Evolutionary conservation across 208 protist species (phyloP), one percentile per base, ranked within the genome.

Genomic region (Trypanosoma conorhini): DNA sequence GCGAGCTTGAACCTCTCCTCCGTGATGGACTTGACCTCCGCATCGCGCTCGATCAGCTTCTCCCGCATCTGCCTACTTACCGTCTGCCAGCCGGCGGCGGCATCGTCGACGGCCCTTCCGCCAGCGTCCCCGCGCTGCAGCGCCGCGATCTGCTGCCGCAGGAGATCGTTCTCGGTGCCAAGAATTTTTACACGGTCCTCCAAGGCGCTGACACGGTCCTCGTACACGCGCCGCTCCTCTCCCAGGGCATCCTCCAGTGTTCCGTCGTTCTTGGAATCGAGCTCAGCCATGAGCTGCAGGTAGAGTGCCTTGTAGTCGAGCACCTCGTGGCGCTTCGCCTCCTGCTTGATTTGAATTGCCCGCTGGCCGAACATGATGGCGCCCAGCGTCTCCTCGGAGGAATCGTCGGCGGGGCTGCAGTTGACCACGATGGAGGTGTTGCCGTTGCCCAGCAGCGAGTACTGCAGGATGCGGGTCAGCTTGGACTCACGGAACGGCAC

Each of bases 381-480:
- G 40, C 86, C 88, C 46, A 92, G 62, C 21, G 88, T 96, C 75
- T 98, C 95, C 56, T 97, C 89, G 0, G 82, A 90, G 67, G 94
- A 95, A 38, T 89, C 77, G 42, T 92, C 79, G 0, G 91, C 82
- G 8, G 93, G 95, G 44, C 89, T 94, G 55, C 97, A 82, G 76
- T 94, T 98, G 33, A 93, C 86, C 19, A 98, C 82, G 61, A 97
- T 89, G 30, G 83, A 88, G 7, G 95, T 97, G 76, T 96, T 95
- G 64, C 88, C 87, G 70, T 97, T 96, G 68, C 93, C 94, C 31
- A 96, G 78, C 19, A 98, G 73, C 13, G 94, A 94, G 80, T 92
- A 94, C 67, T 98, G 89, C 44, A 98, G 80, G 51, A 98, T 96
- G 64, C 93, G 88, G 1, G 96, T 98, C n/a, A 98, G 83, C 74